Evolutionary conservation across 2,329 filamentous ascomycete species (phyloP), one percentile per base, ranked within the genome.

Genomic region (Chalaropsis thielavioides): DNA sequence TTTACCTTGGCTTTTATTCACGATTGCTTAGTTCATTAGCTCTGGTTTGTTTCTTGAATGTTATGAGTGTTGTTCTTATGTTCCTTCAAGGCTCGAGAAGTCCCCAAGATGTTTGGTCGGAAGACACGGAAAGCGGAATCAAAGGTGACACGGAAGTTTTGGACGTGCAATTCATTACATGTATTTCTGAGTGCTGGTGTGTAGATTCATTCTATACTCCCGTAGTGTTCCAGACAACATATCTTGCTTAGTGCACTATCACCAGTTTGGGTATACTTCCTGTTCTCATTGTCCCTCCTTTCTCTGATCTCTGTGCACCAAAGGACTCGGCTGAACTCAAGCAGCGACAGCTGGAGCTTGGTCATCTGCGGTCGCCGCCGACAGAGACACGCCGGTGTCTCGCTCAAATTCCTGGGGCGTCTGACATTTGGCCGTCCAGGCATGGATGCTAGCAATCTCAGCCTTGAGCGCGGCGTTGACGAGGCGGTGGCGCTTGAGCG

Each of bases 341-440:
- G 7, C 3, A 38, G 24, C 27, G 38, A n/a, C 54, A 8, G 54
- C 54, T 7, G 13, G 54, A 19, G 46, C 19, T 15, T 51, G 46
- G 8, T 70, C 74, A 0, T 76, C 74, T 0, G 77, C 80, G 7
- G 78, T 78, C 15, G 79, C 75, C 61, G 51, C 49, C 7, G 62
- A 62, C 27, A 41, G 58, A 11, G 58, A 46, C 24, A 49, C 71
- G 27, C 74, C 75, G 70, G 72, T 74, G 75, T 87, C 82, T 75
- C 83, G 85, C 76, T 89, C 83, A 85, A 88, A 95, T 78, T 96
- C 90, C 71, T 91, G 89, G 0, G 90, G 89, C 8, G 92, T 96
- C 77, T 91, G 88, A 74, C 92, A 96, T 76, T 91, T 95, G 35
- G 91, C 90, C 65, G 90, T 95, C 92, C 92, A 96, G 46, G 92